phyloP scores from a whole-genome alignment of 306 rosid species.

The Cicer chorassanicum region DNA sequence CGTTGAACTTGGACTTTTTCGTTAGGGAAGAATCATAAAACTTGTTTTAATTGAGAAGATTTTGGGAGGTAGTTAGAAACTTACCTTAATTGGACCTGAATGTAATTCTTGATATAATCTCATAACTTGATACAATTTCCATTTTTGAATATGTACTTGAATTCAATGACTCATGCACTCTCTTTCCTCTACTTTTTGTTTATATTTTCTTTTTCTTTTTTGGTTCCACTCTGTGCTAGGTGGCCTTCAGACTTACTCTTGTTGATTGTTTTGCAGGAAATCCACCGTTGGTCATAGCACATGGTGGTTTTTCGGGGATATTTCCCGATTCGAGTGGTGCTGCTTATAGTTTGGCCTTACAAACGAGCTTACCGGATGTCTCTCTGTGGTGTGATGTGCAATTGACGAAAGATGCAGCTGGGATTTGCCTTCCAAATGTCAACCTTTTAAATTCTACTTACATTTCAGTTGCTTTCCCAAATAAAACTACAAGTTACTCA shows the following conservation, averaged over 20 bases:
- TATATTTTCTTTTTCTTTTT: neutral
- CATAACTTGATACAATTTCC: neutral
- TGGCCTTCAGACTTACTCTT: constrained; percentile 33
- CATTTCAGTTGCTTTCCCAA: neutral
- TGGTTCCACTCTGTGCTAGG: neutral
- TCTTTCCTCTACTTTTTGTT: neutral
- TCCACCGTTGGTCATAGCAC: constrained; percentile 73
- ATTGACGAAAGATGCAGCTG: constrained; percentile 73
- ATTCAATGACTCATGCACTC: constrained; percentile 1
- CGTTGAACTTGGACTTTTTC: neutral
- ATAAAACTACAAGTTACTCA: constrained; percentile 30
- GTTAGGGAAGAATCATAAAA: neutral
- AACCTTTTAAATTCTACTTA: constrained; percentile 60
- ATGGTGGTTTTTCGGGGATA: constrained; percentile 89
- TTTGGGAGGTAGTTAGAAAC: neutral
- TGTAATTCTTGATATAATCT: neutral
- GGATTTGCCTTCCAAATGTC: constrained; percentile 70
- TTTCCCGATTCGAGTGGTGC: constrained; percentile 67
- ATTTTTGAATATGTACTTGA: neutral
- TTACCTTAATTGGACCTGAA: neutral
- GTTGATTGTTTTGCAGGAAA: constrained; percentile 59
- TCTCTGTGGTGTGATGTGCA: constrained; percentile 86
- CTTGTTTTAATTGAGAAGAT: neutral
- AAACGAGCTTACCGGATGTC: constrained; percentile 42
- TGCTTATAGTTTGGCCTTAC: constrained; percentile 53